Conservation (phyloP, 148 eudicot genomes). For the Linanthus parryae region DNA sequence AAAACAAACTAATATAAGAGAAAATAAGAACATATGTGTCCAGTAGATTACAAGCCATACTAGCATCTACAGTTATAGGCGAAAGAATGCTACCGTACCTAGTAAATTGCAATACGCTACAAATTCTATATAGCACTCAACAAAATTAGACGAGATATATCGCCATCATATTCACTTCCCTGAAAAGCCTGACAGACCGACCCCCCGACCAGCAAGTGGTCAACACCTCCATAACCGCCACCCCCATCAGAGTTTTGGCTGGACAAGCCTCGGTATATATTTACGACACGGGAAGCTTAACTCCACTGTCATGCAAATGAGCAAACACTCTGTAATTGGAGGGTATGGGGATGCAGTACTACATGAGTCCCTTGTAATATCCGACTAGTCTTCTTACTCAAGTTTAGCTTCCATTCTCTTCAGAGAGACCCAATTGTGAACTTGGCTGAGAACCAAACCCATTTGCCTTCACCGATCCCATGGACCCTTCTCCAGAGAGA, state of each 20-base stretch:
- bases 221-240: not conserved
- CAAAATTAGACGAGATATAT: constrained; percentile 1
- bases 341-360: no score
- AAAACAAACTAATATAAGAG: no score
- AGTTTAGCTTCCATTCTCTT: constrained; percentile 29
- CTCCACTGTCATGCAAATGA: not conserved
- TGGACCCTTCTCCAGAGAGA: constrained; percentile 22
- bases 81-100: not conserved
- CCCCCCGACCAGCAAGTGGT: not conserved
- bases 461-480: constrained; percentile 33
- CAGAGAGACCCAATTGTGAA: constrained; percentile 25
- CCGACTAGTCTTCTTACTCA: not conserved
- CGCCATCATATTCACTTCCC: constrained; percentile 3
- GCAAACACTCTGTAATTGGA: no score
- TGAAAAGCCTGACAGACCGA: not conserved
- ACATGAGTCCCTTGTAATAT: not conserved
- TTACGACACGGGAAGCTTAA: constrained; percentile 10
- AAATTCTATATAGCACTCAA: constrained; percentile 3
- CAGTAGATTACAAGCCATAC: constrained; percentile 16
- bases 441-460: constrained; percentile 36
- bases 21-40: no score
- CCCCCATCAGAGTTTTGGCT: not conserved
- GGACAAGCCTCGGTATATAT: constrained; percentile 9
- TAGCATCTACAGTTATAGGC: constrained; percentile 3
- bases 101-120: constrained; percentile 2